phyloP scores from a whole-genome alignment of 768 basidiomycete genomes.

The Pilatotrama ljubarskyi region DNA sequence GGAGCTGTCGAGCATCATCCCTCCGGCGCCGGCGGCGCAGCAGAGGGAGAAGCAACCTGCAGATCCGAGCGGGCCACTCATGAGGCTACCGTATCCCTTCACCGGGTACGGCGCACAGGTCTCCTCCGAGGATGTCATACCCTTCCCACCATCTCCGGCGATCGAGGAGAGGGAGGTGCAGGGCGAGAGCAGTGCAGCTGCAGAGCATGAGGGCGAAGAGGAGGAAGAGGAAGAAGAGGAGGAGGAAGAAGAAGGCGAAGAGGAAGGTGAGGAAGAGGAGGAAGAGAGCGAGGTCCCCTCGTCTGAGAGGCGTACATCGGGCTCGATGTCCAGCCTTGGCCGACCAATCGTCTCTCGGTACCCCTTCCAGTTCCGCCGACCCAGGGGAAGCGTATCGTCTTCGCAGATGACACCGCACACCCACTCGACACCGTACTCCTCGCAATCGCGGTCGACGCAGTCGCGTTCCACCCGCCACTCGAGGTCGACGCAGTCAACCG shows the following conservation, averaged over 20 bases:
- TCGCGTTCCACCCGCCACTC: constrained; percentile 39
- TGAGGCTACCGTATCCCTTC: constrained; percentile 72
- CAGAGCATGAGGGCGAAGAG: constrained; percentile 24
- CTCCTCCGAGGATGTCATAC: constrained; percentile 64
- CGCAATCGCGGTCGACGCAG: constrained; percentile 35
- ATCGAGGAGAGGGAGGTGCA: constrained; percentile 40
- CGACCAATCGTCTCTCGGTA: constrained; percentile 71
- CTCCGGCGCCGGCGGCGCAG: constrained; percentile 44
- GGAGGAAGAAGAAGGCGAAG: constrained; percentile 47
- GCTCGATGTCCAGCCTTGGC: constrained; percentile 84
- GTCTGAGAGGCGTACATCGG: constrained; percentile 62
- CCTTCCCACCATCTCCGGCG: constrained; percentile 70
- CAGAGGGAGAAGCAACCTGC: constrained; percentile 46
- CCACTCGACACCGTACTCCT: constrained; percentile 37
- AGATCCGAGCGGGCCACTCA: constrained; percentile 44
- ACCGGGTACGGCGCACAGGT: constrained; percentile 57
- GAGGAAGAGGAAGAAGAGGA: constrained; percentile 39
- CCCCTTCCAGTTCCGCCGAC: constrained; percentile 66
- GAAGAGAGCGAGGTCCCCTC: constrained; percentile 49
- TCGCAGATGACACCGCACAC: constrained; percentile 30
- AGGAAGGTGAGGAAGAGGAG: constrained; percentile 36
- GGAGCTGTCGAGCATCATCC: constrained; percentile 43
- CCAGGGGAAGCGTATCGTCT: constrained; percentile 40
- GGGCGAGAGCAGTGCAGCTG: constrained; percentile 18
- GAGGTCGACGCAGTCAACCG: constrained; percentile 58